Conservation (phyloP, 345 rosid species). For the Hypericum perforatum region DNA sequence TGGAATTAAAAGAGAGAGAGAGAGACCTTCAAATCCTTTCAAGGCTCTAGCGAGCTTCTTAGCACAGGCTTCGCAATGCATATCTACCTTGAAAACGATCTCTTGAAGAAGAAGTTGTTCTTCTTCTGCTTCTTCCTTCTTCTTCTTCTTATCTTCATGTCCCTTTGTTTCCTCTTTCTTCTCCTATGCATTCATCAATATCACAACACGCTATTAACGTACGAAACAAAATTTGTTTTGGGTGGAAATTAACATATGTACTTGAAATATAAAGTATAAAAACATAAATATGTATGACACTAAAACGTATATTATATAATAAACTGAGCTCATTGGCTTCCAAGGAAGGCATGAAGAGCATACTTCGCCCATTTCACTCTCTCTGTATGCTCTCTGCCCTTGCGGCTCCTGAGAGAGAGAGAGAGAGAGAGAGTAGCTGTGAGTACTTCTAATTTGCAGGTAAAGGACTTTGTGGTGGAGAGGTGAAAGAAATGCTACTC, state of each 20-base stretch:
- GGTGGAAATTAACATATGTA: background rate
- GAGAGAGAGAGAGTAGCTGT: background rate
- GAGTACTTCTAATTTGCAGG: background rate
- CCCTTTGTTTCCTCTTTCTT: slow-evolving; percentile 18
- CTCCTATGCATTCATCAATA: slow-evolving; percentile 8
- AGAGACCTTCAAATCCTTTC: slow-evolving; percentile 56
- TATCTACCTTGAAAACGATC: slow-evolving; percentile 66
- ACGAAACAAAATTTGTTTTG: background rate
- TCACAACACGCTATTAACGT: background rate
- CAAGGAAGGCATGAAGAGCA: slow-evolving; percentile 9
- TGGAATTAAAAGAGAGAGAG: background rate
- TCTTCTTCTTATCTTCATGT: slow-evolving; percentile 13
- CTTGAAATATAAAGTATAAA: background rate
- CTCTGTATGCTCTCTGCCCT: slow-evolving; percentile 2
- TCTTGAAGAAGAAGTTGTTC: slow-evolving; percentile 18
- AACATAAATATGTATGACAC: background rate
- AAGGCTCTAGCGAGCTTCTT: slow-evolving; percentile 50
- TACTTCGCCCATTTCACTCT: slow-evolving; percentile 45
- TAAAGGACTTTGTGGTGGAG: background rate
- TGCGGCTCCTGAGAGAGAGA: background rate
- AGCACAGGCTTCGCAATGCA: slow-evolving; percentile 81
- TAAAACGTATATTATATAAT: too few species aligned
- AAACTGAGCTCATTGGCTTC: too few species aligned
- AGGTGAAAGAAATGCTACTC: slow-evolving; percentile 20
- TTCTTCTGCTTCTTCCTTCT: slow-evolving; percentile 20